These are phyloP conservation scores for Lepidium didymum DNA, from an alignment of 345 rosid genomes.

Conservation along the genomic window DNA sequence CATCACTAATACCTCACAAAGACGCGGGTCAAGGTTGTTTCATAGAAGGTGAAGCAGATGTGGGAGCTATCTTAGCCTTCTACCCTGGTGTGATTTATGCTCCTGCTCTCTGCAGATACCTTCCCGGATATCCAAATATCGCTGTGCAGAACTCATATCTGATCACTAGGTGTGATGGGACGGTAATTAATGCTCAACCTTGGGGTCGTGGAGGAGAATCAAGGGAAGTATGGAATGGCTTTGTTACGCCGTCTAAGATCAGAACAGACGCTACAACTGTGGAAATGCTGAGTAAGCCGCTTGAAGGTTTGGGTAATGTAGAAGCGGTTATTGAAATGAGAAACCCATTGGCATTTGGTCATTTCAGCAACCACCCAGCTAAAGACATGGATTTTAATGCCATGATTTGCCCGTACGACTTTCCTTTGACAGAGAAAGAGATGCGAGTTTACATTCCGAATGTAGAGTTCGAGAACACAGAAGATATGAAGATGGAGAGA, in stretches of 20 bases:
- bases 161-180: conserved; percentile 78
- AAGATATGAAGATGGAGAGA: conserved; percentile 55
- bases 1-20: conserved; percentile 64
- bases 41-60: conserved; percentile 69
- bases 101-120: conserved; percentile 66
- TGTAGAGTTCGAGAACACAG: conserved; percentile 40
- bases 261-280: conserved; percentile 12
- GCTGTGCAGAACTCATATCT: conserved; percentile 62
- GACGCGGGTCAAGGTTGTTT: conserved; percentile 78
- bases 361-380: conserved; percentile 67
- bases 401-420: conserved; percentile 78
- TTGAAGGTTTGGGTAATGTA: conserved; percentile 29
- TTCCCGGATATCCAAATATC: conserved; percentile 76
- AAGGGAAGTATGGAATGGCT: conserved; percentile 58
- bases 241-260: conserved; percentile 19
- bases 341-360: conserved; percentile 85
- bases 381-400: conserved; percentile 70
- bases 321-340: conserved; percentile 59
- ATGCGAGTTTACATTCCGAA: conserved; percentile 82
- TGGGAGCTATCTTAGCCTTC: conserved; percentile 68
- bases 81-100: conserved; percentile 81
- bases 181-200: conserved; percentile 73
- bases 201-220: conserved; percentile 76
- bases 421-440: conserved; percentile 53
- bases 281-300: conserved; percentile 48